Base-by-base conservation (phyloP, 306 rosid species). In the Hippophae rhamnoides region DNA sequence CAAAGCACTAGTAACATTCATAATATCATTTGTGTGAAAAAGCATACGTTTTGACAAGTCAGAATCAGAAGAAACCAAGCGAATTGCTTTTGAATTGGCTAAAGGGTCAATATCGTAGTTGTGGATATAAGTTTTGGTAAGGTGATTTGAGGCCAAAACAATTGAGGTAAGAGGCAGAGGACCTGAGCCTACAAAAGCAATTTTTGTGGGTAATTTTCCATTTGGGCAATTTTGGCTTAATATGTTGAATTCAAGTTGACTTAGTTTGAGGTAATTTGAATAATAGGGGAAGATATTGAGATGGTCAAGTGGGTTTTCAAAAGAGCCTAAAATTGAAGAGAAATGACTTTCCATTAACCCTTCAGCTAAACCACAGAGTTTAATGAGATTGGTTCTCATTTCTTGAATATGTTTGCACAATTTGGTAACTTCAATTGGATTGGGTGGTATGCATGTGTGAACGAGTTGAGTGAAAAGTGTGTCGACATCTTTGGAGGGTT, bases 121-220 rank as follows among this genome's bases (percentile, higher is more conserved):
- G 76, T 92, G 87, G 14, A 92, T 83, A 56, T 62, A 31, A 40
- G 96, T 71, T 14, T 67, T 18, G 7, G 72, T 68, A 43, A 90
- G 77, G 81, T 90, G 89, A 3, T 79, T 76, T 0, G 86, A 75
- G 43, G 97, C 97, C 58, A 90, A 52, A 0, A 90, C 90, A 52
- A 90, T 79, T 2, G 97, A 90, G 26, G 97, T 82, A 0, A 90
- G 78, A 6, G 97, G 95, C 41, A 87, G 97, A 0, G 97, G 94
- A 11, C 97, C 95, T 0, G 97, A 90, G 40, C 97, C 97, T n/a
- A 87, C 72, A 42, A 87, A 90, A 65, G 95, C 95, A 8, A 87
- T 68, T 12, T 77, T 56, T 47, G 4, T 48, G 0, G 89, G 88
- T 13, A 31, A 31, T 31, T 31, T 31, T 4, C 12, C 67, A 13